Base-by-base conservation (phyloP, 2,329 filamentous ascomycete genomes). In the Cladosporium austrohemisphaericum region DNA sequence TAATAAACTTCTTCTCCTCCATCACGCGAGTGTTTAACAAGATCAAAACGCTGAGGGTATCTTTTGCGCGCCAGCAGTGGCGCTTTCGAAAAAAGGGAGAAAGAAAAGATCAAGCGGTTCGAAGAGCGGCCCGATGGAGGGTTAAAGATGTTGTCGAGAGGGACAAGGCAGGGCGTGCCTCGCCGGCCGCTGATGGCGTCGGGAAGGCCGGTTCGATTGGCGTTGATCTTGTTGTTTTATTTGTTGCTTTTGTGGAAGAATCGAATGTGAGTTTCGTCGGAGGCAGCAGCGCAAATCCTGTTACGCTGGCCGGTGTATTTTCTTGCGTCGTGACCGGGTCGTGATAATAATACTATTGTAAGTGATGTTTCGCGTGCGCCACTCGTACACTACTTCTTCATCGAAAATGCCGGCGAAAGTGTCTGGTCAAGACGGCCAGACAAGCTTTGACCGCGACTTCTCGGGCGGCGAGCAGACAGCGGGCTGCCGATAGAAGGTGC, bases 391-490 rank as follows among this genome's bases (percentile, higher is more conserved):
- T 46, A 45, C 33, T 40, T 45, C 25, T 45, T 38, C 7, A 45
- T 14, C 18, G 40, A 45, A 14, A 45, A 36, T 0, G 35, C 49
- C 13, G 49, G 49, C 5, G 49, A 31, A 11, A 51, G 38, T 7
- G 49, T 51, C 33, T 51, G 49, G 23, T 51, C 49, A 7, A 51
- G 33, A 11, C 49, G 41, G 16, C 49, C 49, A 5, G 49, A 51
- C 13, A 51, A 26, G 13, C 40, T 45, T 33, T 51, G 40, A 7
- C 56, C 56, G 16, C 57, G 47, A 25, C 53, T 55, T n/a, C 52
- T 31, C 6, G 53, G 56, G n/a, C 55, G 56, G 9, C 54, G 46
- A 13, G 28, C 37, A 23, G 57, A 23, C 11, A 59, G 51, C 5
- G 58, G 57, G 33, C 55, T 58, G 31, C 52, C 44, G 8, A 54